These are phyloP conservation scores for Hymenoscyphus salicellus DNA, from an alignment of 2,329 filamentous ascomycete species.

Conservation along the genomic window DNA sequence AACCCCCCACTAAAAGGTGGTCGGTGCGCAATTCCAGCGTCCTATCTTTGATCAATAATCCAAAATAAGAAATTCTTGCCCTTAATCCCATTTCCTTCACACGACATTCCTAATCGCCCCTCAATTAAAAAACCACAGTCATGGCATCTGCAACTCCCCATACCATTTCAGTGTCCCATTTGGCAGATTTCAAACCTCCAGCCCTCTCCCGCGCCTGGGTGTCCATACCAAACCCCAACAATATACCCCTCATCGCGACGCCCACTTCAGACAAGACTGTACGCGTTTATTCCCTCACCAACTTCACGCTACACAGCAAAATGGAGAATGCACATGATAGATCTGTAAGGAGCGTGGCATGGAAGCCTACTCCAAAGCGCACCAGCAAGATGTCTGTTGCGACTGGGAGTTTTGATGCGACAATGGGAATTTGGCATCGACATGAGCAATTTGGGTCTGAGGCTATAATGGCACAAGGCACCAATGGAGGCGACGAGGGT, in stretches of 20 bases:
- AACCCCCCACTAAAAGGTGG: neutral
- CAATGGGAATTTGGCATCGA: slow-evolving; percentile 78
- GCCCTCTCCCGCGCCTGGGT: slow-evolving; percentile 77
- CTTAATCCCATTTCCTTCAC: neutral
- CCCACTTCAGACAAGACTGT: slow-evolving; percentile 82
- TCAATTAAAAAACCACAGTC: neutral
- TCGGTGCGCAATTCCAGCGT: neutral
- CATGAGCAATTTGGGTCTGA: slow-evolving; percentile 38
- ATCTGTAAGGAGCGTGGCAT: slow-evolving; percentile 79
- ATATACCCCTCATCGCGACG: slow-evolving; percentile 80
- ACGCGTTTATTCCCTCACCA: slow-evolving; percentile 82
- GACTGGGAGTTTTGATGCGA: slow-evolving; percentile 90
- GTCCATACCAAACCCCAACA: slow-evolving; percentile 75
- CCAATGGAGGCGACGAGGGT: slow-evolving; percentile 23
- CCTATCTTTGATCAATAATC: neutral
- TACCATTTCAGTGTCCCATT: slow-evolving; percentile 14
- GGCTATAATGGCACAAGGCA: neutral
- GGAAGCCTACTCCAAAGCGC: slow-evolving; percentile 70
- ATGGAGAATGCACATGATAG: slow-evolving; percentile 87
- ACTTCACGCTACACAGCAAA: slow-evolving; percentile 73
- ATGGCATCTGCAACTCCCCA: neutral
- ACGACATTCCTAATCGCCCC: neutral
- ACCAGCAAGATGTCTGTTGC: slow-evolving; percentile 72
- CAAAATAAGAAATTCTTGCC: neutral
- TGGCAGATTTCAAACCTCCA: slow-evolving; percentile 43